A percentile compares a stretch with the other conserved stretches of the same genome.
Conservation (phyloP, 2,329 filamentous ascomycete genomes). For the Fusarium haematococcum region DNA sequence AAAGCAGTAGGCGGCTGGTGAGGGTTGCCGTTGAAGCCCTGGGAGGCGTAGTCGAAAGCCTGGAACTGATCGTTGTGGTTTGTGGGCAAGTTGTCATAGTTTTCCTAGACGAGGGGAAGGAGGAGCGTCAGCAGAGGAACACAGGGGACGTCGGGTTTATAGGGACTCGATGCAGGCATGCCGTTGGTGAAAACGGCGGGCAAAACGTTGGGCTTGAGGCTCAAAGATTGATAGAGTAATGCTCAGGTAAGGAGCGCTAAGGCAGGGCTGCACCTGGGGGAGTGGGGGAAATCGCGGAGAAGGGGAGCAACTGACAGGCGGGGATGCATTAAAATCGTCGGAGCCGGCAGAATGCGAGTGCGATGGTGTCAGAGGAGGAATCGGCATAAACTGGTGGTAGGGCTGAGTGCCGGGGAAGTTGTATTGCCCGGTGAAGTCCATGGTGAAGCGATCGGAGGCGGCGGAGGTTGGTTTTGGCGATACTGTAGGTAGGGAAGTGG, state of each 20-base stretch:
- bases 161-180: slow-evolving; percentile 29
- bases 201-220: slow-evolving; percentile 17
- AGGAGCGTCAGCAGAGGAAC: slow-evolving; percentile 22
- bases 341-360: slow-evolving; percentile 66
- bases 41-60: slow-evolving; percentile 56
- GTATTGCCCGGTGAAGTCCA: slow-evolving; percentile 65
- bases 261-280: slow-evolving; percentile 43
- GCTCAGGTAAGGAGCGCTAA: slow-evolving; percentile 50
- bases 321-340: slow-evolving; percentile 67
- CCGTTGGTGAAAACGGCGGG: slow-evolving; percentile 11
- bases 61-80: slow-evolving; percentile 59
- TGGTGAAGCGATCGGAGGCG: slow-evolving; percentile 42
- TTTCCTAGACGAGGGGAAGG: slow-evolving; percentile 54
- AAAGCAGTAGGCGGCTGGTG: slow-evolving; percentile 50
- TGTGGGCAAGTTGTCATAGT: slow-evolving; percentile 60
- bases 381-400: slow-evolving; percentile 66
- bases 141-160: slow-evolving; percentile 10
- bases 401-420: slow-evolving; percentile 61
- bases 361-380: slow-evolving; percentile 66
- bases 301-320: slow-evolving; percentile 61
- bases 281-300: slow-evolving; percentile 44
- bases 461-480: slow-evolving; percentile 9
- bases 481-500: slow-evolving; percentile 5
- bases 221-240: slow-evolving; percentile 47
- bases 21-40: slow-evolving; percentile 54